Conservation (phyloP, 352 stramenopile genomes). For the Phytophthora europaea region DNA sequence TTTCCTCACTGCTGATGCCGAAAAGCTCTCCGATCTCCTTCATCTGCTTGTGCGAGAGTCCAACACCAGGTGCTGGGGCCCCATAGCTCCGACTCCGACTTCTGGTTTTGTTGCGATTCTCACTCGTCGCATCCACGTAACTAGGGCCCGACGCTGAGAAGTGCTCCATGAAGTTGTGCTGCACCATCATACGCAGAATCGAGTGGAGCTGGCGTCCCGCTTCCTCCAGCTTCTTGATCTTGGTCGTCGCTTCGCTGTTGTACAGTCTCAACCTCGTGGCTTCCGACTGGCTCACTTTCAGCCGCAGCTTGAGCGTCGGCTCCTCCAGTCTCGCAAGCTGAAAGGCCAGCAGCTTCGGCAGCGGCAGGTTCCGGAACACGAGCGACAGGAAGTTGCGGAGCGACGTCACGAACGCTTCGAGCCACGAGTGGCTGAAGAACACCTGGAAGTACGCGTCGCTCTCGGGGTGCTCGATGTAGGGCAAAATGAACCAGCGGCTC, state of each 20-base stretch:
- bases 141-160: constrained; percentile 41
- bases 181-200: constrained; percentile 72
- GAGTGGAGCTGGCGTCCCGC: constrained; percentile 65
- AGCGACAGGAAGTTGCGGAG: constrained; percentile 85
- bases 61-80: constrained; percentile 22
- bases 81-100: constrained; percentile 38
- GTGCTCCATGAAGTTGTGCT: constrained; percentile 76
- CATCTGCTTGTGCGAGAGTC: constrained; percentile 57
- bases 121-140: constrained; percentile 24
- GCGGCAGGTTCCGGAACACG: constrained; percentile 77
- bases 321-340: constrained; percentile 78
- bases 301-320: constrained; percentile 70
- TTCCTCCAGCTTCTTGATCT: constrained; percentile 75
- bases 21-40: constrained; percentile 64
- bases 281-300: constrained; percentile 80
- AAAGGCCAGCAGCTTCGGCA: constrained; percentile 83
- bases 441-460: constrained; percentile 78
- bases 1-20: constrained; percentile 45
- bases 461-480: constrained; percentile 81
- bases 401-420: constrained; percentile 76
- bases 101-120: constrained; percentile 32
- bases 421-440: constrained; percentile 81
- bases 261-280: constrained; percentile 66
- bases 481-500: constrained; percentile 86
- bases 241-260: constrained; percentile 57